phyloP scores from a whole-genome alignment of 108 stramenopile species.

The Pseudonitzschia delicatissima region DNA sequence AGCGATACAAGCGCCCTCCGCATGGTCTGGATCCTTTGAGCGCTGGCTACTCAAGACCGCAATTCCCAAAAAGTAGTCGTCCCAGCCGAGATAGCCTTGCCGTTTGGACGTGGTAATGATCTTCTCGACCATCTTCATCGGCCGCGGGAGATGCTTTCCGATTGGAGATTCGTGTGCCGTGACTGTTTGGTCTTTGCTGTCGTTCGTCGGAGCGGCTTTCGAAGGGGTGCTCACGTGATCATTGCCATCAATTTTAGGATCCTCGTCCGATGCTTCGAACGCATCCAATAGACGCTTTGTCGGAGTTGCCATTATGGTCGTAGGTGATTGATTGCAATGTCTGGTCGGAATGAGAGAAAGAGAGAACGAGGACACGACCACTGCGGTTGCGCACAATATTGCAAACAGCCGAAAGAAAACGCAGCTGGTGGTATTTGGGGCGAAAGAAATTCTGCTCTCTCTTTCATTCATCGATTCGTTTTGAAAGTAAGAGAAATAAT shows the following conservation, averaged over 20 bases:
- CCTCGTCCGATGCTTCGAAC: background rate
- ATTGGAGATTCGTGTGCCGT: background rate
- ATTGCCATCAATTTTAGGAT: background rate
- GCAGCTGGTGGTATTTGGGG: too few relatives aligned
- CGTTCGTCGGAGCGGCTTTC: background rate
- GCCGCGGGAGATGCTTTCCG: background rate
- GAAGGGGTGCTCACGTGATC: background rate
- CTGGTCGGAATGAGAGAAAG: background rate
- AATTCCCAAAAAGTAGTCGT: slow-evolving; percentile 95
- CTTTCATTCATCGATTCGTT: too few relatives aligned
- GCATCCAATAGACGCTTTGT: background rate
- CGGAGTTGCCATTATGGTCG: background rate
- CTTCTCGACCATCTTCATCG: slow-evolving; percentile 7
- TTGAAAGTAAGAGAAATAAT: too few relatives aligned
- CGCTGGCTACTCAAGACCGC: slow-evolving; percentile 86
- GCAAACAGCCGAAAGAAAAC: too few relatives aligned
- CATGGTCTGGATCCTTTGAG: slow-evolving; percentile 87
- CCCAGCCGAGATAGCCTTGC: slow-evolving; percentile 84
- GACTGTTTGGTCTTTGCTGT: background rate
- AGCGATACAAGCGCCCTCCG: slow-evolving; percentile 73
- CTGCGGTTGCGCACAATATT: too few relatives aligned
- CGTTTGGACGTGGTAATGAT: slow-evolving; percentile 18
- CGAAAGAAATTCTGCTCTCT: too few relatives aligned
- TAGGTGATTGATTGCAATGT: background rate
- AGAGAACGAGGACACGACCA: background rate